Conservation (phyloP, 257 asterid genomes). For the Mitragyna speciosa region DNA sequence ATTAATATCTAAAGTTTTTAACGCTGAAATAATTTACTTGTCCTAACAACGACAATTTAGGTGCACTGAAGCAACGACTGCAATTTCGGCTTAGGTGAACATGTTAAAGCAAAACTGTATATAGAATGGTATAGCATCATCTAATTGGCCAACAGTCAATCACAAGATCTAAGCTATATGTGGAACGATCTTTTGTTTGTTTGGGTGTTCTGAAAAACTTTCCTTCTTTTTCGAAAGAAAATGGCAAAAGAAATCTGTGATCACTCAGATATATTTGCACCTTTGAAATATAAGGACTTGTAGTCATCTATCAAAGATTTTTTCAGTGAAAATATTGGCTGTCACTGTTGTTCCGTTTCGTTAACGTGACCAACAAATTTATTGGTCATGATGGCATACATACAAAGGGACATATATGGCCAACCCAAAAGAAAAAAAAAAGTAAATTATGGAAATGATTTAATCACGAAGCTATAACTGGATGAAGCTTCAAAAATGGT, state of each 20-base stretch:
- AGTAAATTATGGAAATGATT: background rate
- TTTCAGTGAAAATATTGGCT: slow-evolving; percentile 12
- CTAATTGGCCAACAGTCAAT: slow-evolving; percentile 23
- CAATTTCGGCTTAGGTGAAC: slow-evolving; percentile 2
- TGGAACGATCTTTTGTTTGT: slow-evolving; percentile 30
- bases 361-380: slow-evolving; percentile 17
- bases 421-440: background rate
- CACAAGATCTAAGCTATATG: slow-evolving; percentile 21
- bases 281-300: background rate
- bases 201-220: slow-evolving; percentile 13
- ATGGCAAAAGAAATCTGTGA: slow-evolving; percentile 14
- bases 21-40: too few relatives aligned
- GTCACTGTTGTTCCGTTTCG: slow-evolving; percentile 9
- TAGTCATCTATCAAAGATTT: slow-evolving; percentile 14
- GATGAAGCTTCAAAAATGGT: too few relatives aligned
- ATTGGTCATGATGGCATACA: slow-evolving; percentile 14
- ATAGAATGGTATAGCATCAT: slow-evolving; percentile 14
- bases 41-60: too few relatives aligned
- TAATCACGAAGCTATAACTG: too few relatives aligned
- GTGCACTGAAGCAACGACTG: slow-evolving; percentile 2
- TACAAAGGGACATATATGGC: background rate
- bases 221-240: slow-evolving; percentile 9
- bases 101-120: slow-evolving; percentile 10
- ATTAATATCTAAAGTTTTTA: too few relatives aligned
- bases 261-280: slow-evolving; percentile 11